Base-by-base conservation (phyloP, 1,284 basidiomycete genomes). In the Sanguinoderma infundibulare region DNA sequence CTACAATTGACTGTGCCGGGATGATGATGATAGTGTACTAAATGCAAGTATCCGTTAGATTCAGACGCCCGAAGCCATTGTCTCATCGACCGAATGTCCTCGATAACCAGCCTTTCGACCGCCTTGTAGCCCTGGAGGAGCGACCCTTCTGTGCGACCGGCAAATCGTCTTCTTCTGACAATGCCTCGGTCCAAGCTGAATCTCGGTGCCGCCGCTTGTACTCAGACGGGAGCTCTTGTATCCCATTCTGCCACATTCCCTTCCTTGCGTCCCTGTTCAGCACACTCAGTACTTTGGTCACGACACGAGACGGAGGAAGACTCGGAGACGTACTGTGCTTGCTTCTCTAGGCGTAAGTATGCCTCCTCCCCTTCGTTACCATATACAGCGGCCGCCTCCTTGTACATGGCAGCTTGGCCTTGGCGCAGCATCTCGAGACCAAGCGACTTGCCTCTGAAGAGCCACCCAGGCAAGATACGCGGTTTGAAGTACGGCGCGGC, bases 341-440 rank as follows among this genome's bases (percentile, higher is more conserved):
- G 80, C 3, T 73, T 77, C 73, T 94, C 86, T 4, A 85, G 69
- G 26, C 73, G 73, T 59, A 89, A 71, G 74, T 89, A 90, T 53
- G 79, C 79, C 2, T 88, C 87, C 59, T 89, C 82, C 0, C 88
- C 87, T 75, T 81, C 81, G 9, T 79, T 75, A 1, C 91, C 94
- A 66, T 95, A 93, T 67, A 91, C 91, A 6, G 91, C 93, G 2
- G 91, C 91, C 12, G 82, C 79, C 71, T 90, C 88, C 59, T 85
- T 83, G 69, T 96, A 97, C 0, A 87, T 87, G 0, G 84, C 84
- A 0, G 81, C 95, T 79, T 87, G 88, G 3, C 94, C 94, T 0
- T 86, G 83, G 20, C 81, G 83, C 1, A 96, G 76, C 92, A 96
- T 95, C 67, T 92, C 86, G 7, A 92, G 70, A 0, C 90, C 82